Percentiles rank a stretch among this genome's conserved stretches.
phyloP scores from a whole-genome alignment of 139 green algal genomes.

The Klebsormidium nitens region DNA sequence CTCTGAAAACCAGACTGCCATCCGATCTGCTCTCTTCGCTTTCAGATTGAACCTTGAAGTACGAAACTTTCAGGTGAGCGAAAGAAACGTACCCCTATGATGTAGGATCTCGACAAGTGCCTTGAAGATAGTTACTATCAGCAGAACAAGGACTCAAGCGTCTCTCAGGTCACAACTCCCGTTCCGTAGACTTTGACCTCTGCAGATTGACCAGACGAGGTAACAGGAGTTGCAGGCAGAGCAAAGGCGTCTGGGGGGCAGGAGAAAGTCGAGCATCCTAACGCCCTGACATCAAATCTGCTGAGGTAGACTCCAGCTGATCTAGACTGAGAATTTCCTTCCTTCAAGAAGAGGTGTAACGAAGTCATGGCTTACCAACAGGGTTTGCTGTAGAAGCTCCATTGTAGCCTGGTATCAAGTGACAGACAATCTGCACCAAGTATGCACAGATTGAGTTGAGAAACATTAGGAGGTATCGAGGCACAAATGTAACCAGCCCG shows the following conservation, averaged over 20 bases:
- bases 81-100: too few relatives aligned
- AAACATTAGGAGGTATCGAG: background rate
- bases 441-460: background rate
- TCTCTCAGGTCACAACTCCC: too few relatives aligned
- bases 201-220: background rate
- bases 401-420: constrained; percentile 63
- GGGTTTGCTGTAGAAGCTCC: constrained; percentile 40
- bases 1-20: too few relatives aligned
- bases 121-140: too few relatives aligned
- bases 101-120: too few relatives aligned
- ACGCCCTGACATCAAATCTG: background rate
- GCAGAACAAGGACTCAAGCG: too few relatives aligned
- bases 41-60: too few relatives aligned
- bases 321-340: too few relatives aligned
- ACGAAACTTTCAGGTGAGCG: too few relatives aligned
- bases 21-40: too few relatives aligned
- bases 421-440: constrained; percentile 46
- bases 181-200: background rate
- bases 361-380: constrained; percentile 29
- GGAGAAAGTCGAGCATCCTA: background rate
- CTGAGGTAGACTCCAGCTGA: background rate
- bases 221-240: background rate
- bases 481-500: background rate
- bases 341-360: background rate
- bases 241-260: background rate